A percentile compares a stretch with the other conserved stretches of the same genome.
These are phyloP conservation scores for Boletus insuetus DNA, from an alignment of 768 basidiomycete genomes.

Conservation along the genomic window DNA sequence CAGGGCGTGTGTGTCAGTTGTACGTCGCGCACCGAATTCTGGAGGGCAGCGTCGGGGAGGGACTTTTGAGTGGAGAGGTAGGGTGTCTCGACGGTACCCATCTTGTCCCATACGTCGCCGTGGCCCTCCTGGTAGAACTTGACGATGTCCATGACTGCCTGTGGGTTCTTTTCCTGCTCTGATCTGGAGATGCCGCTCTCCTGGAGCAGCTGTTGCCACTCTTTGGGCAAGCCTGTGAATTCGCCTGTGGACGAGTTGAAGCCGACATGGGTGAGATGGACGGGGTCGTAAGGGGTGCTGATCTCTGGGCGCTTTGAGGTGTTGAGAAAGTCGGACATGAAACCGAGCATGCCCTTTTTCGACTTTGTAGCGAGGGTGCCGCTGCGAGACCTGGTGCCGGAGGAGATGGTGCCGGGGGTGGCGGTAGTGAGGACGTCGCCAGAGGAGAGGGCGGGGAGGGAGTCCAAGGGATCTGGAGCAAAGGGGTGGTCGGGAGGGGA, in stretches of 20 bases:
- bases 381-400: slow-evolving; percentile 41
- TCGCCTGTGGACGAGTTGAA: slow-evolving; percentile 99
- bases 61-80: slow-evolving; percentile 28
- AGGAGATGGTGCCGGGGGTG: slow-evolving; percentile 1
- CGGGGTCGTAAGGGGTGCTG: slow-evolving; percentile 97
- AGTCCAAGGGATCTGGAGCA: slow-evolving; percentile 23
- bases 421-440: slow-evolving; percentile 7
- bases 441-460: slow-evolving; percentile 20
- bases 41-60: slow-evolving; percentile 47
- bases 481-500: slow-evolving; percentile 23
- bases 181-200: slow-evolving; percentile 91
- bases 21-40: slow-evolving; percentile 50
- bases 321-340: slow-evolving; percentile 75
- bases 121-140: slow-evolving; percentile 95
- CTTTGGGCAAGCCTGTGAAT: slow-evolving; percentile 95
- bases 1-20: not conserved
- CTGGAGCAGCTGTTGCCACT: slow-evolving; percentile 97
- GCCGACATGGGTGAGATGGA: slow-evolving; percentile 98
- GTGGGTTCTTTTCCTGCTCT: slow-evolving; percentile 97
- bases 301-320: slow-evolving; percentile 82
- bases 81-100: slow-evolving; percentile 52
- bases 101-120: slow-evolving; percentile 83
- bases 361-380: slow-evolving; percentile 41
- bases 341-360: slow-evolving; percentile 61
- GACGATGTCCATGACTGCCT: slow-evolving; percentile 98